A percentile compares a stretch with the other conserved stretches of the same genome.
Conservation (phyloP, 2,329 filamentous ascomycete species). For the Pseudogymnoascus sp. region DNA sequence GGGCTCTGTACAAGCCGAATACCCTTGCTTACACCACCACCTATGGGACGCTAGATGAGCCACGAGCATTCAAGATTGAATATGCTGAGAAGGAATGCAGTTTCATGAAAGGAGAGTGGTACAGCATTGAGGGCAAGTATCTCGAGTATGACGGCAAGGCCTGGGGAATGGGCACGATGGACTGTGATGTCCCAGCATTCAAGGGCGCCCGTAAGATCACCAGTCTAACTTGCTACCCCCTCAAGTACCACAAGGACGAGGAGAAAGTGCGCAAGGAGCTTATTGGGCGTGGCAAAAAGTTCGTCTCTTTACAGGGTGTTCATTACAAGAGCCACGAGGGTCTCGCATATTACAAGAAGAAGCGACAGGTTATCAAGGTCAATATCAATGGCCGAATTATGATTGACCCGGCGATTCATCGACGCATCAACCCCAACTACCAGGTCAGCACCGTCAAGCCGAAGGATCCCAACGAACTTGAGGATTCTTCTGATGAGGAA, state of each 20-base stretch:
- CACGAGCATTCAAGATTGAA: conserved; percentile 75
- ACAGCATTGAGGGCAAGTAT: conserved; percentile 67
- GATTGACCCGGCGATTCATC: conserved; percentile 75
- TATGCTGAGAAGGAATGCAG: conserved; percentile 60
- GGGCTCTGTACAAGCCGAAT: conserved; percentile 84
- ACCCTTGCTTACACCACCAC: conserved; percentile 70
- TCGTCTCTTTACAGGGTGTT: conserved; percentile 70
- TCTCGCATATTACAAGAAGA: conserved; percentile 77
- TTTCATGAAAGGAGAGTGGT: conserved; percentile 66
- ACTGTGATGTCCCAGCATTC: conserved; percentile 64
- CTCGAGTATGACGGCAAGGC: conserved; percentile 83
- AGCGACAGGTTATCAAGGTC: conserved; percentile 65
- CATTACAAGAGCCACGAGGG: conserved; percentile 78
- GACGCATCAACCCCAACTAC: conserved; percentile 81
- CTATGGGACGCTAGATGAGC: conserved; percentile 67
- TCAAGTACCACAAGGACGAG: conserved; percentile 71
- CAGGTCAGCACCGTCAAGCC: conserved; percentile 64
- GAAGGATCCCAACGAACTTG: conserved; percentile 55
- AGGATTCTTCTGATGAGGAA: conserved; percentile 38
- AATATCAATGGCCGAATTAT: conserved; percentile 83
- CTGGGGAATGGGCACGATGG: conserved; percentile 67
- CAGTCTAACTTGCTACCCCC: conserved; percentile 65
- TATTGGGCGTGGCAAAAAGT: conserved; percentile 75
- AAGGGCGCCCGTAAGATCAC: conserved; percentile 77
- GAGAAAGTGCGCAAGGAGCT: conserved; percentile 55